phyloP scores from a whole-genome alignment of 345 rosid genomes.

The Noccaea caerulescens region DNA sequence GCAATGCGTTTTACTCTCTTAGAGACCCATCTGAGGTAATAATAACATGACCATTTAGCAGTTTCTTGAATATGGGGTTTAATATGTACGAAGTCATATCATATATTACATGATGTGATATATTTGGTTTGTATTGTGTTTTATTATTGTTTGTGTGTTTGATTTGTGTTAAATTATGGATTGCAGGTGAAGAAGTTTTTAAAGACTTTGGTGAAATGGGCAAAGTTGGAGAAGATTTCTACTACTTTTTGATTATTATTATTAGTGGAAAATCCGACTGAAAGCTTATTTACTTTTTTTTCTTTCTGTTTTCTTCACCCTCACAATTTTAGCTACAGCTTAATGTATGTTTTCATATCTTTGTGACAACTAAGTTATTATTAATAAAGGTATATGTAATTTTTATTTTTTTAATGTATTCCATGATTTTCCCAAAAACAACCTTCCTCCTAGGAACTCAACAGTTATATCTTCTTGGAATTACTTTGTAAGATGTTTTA shows the following conservation, averaged over 20 bases:
- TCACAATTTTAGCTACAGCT: not conserved
- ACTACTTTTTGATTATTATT: constrained; percentile 6
- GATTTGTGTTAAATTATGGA: not conserved
- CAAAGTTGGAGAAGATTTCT: constrained; percentile 43
- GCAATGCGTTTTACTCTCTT: constrained; percentile 70
- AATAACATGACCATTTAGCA: not conserved
- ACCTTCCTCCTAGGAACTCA: not conserved
- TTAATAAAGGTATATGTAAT: constrained; percentile 7
- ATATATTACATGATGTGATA: too few species aligned
- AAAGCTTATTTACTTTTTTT: not conserved
- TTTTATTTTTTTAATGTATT: not conserved
- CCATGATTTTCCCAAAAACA: not conserved
- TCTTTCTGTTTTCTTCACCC: not conserved
- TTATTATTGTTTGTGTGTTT: not conserved
- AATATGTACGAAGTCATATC: not conserved
- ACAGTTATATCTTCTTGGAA: not conserved
- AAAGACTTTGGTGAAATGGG: constrained; percentile 67
- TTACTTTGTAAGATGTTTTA: not conserved
- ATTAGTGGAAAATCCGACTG: constrained; percentile 1
- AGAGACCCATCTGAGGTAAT: constrained; percentile 76
- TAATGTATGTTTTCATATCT: not conserved
- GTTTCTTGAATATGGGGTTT: not conserved
- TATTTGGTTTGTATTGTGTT: not conserved
- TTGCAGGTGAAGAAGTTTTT: constrained; percentile 82
- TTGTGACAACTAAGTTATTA: constrained; percentile 1